These are phyloP conservation scores for Candida albicans DNA, from an alignment of 1,139 yeast genomes.

Conservation along the genomic window DNA sequence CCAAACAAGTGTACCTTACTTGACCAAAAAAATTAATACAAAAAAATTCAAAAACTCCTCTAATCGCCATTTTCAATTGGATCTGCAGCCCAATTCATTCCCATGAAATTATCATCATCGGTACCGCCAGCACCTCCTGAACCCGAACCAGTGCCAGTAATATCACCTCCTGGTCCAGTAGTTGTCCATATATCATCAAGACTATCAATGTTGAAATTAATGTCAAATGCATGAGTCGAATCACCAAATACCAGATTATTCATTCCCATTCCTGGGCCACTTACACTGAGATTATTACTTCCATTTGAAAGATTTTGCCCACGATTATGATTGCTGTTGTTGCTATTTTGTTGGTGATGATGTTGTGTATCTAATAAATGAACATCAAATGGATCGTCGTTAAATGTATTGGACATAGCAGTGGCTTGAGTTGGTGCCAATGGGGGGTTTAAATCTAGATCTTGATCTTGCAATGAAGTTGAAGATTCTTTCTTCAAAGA, in stretches of 20 bases:
- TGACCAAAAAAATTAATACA: too few species aligned
- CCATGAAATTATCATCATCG: conserved; percentile 40
- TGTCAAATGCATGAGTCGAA: conserved; percentile 31
- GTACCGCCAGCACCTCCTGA: conserved; percentile 28
- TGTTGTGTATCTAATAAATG: conserved; percentile 28
- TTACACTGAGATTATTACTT: conserved; percentile 14
- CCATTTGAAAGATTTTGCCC: neutral
- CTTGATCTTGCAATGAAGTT: conserved; percentile 4
- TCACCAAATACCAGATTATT: conserved; percentile 3
- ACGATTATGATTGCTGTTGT: neutral
- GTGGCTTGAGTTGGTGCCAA: conserved; percentile 22
- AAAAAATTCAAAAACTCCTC: neutral
- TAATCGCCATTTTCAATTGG: conserved; percentile 42
- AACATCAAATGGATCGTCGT: conserved; percentile 40
- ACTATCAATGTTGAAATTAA: conserved; percentile 56
- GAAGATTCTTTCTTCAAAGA: conserved; percentile 19
- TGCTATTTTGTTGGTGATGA: conserved; percentile 1
- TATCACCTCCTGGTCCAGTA: conserved; percentile 8
- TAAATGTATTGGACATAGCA: conserved; percentile 21
- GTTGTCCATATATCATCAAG: conserved; percentile 16
- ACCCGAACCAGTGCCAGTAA: conserved; percentile 41
- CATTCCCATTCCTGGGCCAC: neutral
- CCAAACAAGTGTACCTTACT: too few species aligned
- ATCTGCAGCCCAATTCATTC: conserved; percentile 55
- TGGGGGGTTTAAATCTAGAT: conserved; percentile 19